These are phyloP conservation scores for Myriosclerotinia scirpicola DNA, from an alignment of 2,329 filamentous ascomycete genomes.

Conservation along the genomic window DNA sequence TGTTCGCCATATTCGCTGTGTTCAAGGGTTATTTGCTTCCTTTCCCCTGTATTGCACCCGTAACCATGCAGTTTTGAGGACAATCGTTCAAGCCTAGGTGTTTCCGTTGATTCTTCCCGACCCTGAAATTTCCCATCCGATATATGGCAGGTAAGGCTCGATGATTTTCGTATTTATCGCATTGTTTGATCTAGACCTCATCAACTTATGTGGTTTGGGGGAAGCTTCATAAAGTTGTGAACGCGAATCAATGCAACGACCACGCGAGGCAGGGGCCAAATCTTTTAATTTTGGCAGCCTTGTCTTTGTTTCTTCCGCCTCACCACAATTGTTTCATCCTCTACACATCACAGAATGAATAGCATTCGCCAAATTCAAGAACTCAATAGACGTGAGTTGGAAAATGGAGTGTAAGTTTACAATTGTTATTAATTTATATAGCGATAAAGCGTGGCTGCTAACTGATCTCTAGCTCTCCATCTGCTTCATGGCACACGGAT, in stretches of 20 bases:
- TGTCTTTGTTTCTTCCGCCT: conserved; percentile 13
- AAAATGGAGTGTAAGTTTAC: conserved; percentile 70
- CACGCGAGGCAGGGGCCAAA: conserved; percentile 25
- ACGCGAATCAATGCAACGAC: conserved; percentile 24
- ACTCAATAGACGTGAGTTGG: conserved; percentile 92
- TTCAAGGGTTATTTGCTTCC: conserved; percentile 22
- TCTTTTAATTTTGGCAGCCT: conserved; percentile 20
- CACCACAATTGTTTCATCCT: conserved; percentile 4
- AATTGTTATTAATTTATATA: not conserved
- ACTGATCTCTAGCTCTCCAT: conserved; percentile 59
- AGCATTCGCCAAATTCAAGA: conserved; percentile 88
- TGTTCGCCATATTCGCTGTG: conserved; percentile 34
- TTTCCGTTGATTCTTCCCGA: conserved; percentile 9
- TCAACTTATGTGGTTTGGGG: conserved; percentile 18
- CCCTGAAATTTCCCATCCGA: conserved; percentile 10
- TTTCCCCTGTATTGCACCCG: conserved; percentile 22
- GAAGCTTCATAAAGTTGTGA: conserved; percentile 31
- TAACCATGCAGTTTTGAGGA: conserved; percentile 23
- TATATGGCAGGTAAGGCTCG: conserved; percentile 10
- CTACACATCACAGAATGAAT: conserved; percentile 64
- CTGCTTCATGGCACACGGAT: conserved; percentile 95
- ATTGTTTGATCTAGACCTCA: conserved; percentile 18
- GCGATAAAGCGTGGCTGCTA: conserved; percentile 19
- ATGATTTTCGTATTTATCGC: conserved; percentile 18
- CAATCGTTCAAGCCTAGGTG: conserved; percentile 14